A percentile compares a stretch with the other conserved stretches of the same genome.
These are phyloP conservation scores for Leccinum solheimii DNA, from an alignment of 1,284 basidiomycete species.

Conservation along the genomic window DNA sequence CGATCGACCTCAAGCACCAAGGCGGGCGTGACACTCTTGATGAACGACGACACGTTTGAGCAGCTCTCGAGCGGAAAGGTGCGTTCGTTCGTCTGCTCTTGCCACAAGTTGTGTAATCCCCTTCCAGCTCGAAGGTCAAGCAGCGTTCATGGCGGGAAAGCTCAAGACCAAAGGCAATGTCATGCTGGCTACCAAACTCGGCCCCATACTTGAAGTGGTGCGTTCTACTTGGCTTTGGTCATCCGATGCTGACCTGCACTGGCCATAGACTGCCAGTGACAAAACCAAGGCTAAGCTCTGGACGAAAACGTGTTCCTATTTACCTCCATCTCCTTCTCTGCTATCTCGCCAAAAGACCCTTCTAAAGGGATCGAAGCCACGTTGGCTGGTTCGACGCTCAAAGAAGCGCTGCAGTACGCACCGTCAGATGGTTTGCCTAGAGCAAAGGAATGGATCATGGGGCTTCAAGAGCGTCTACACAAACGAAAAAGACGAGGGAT, in stretches of 20 bases:
- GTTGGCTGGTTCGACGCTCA: too few relatives aligned
- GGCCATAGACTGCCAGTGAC: conserved; percentile 33
- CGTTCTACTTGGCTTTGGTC: conserved; percentile 17
- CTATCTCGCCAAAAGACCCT: too few relatives aligned
- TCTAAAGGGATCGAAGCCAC: too few relatives aligned
- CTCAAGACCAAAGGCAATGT: conserved; percentile 85
- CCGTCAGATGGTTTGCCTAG: too few relatives aligned
- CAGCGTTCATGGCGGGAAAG: conserved; percentile 92
- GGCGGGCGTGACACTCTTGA: conserved; percentile 81
- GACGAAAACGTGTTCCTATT: too few relatives aligned
- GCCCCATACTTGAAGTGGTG: conserved; percentile 72
- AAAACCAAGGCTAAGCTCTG: conserved; percentile 29
- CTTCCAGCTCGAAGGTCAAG: conserved; percentile 67
- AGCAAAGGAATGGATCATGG: too few relatives aligned
- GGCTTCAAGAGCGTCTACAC: too few relatives aligned
- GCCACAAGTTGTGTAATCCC: neutral
- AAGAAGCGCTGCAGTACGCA: too few relatives aligned
- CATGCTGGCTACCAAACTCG: conserved; percentile 89
- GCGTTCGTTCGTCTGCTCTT: neutral
- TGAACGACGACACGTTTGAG: conserved; percentile 69
- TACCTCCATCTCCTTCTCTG: too few relatives aligned
- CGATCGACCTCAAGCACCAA: conserved; percentile 95
- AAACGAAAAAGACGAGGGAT: too few relatives aligned
- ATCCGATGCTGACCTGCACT: neutral
- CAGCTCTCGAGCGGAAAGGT: conserved; percentile 73